phyloP scores from a whole-genome alignment of 2,329 filamentous ascomycete genomes.

The Verticillium isaacii region DNA sequence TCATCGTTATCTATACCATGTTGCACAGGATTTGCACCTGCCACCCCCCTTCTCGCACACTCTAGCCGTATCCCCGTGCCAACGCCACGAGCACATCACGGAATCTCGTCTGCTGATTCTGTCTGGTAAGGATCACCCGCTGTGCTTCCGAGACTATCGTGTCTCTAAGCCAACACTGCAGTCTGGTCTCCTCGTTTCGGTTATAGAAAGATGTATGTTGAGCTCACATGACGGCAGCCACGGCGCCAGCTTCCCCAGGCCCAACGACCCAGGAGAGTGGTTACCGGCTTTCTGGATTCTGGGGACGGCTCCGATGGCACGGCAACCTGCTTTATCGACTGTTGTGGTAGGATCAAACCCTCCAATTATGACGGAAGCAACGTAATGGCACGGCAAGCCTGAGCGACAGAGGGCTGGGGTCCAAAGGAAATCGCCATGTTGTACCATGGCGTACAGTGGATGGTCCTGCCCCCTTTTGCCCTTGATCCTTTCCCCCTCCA shows the following conservation, averaged over 20 bases:
- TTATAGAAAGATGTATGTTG: not conserved
- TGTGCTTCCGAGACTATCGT: not conserved
- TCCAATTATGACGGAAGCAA: not conserved
- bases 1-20: not conserved
- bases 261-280: not conserved
- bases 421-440: not conserved
- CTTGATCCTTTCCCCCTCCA: not conserved
- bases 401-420: not conserved
- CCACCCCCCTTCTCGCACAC: not conserved
- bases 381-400: not conserved
- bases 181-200: not conserved
- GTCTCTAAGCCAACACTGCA: not conserved
- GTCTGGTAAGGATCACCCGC: not conserved
- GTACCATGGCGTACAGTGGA: slow-evolving; percentile 1
- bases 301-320: not conserved
- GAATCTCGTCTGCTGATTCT: not conserved
- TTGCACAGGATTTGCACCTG: not conserved
- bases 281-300: not conserved
- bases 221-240: not conserved
- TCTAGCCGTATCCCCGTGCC: not conserved
- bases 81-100: not conserved
- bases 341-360: not conserved
- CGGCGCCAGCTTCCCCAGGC: not conserved
- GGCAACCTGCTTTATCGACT: slow-evolving; percentile 3
- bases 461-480: not conserved